Evolutionary conservation across 805 yeast genomes (phyloP).

Genomic region (Yarrowia porcina): DNA sequence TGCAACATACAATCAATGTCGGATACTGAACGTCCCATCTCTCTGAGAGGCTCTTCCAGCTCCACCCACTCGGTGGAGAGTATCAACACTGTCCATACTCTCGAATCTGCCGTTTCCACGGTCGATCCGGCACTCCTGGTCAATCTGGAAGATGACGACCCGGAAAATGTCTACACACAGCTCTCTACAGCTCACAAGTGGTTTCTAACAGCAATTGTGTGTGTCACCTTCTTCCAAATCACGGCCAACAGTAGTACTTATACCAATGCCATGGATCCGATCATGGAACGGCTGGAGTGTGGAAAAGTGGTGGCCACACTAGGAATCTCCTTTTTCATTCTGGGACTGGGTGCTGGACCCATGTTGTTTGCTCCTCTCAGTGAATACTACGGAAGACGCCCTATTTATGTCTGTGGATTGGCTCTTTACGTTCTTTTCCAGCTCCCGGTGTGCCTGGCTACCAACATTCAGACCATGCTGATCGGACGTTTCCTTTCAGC

Average conservation of each 20-base stretch:
- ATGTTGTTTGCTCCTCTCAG: conserved; percentile 61
- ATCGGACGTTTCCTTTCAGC: conserved; percentile 63
- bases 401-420: conserved; percentile 32
- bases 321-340: conserved; percentile 55
- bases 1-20: neutral
- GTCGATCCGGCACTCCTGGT: neutral
- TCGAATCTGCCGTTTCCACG: neutral
- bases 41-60: neutral
- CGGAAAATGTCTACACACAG: conserved; percentile 23
- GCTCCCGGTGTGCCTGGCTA: conserved; percentile 29
- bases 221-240: conserved; percentile 14
- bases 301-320: conserved; percentile 49
- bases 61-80: neutral
- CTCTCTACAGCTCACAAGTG: conserved; percentile 9
- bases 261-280: conserved; percentile 28
- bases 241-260: conserved; percentile 11
- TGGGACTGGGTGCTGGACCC: conserved; percentile 70
- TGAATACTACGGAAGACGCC: conserved; percentile 50
- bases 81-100: neutral
- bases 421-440: conserved; percentile 34
- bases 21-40: neutral
- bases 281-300: conserved; percentile 44
- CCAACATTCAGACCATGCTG: conserved; percentile 52
- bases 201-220: conserved; percentile 14
- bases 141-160: conserved; percentile 16